Conservation (phyloP, 176 grass and related monocot genomes). For the Tillandsia fasciculata region DNA sequence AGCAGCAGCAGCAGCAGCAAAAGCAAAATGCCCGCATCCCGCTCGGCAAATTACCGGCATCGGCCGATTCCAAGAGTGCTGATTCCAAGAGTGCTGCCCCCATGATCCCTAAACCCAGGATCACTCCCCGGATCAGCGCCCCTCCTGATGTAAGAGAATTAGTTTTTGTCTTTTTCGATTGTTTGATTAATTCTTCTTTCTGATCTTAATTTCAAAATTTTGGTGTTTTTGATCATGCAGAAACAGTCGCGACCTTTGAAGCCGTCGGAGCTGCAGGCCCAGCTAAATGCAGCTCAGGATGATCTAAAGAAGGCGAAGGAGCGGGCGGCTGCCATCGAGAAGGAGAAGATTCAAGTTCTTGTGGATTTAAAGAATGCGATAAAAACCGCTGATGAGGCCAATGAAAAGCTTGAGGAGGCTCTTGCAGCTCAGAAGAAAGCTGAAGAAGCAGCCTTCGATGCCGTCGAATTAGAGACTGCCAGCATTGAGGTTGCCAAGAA, state of each 20-base stretch:
- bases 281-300: constrained; percentile 34
- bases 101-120: constrained; percentile 36
- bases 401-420: constrained; percentile 44
- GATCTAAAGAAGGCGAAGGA: constrained; percentile 54
- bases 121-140: constrained; percentile 15
- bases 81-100: constrained; percentile 30
- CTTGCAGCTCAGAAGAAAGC: constrained; percentile 34
- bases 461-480: constrained; percentile 54
- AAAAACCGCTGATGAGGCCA: constrained; percentile 30
- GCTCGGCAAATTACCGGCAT: constrained; percentile 36
- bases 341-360: constrained; percentile 33
- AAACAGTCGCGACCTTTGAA: constrained; percentile 31
- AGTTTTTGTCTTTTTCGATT: not conserved
- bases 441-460: constrained; percentile 61
- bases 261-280: constrained; percentile 48
- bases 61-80: constrained; percentile 34
- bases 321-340: constrained; percentile 35
- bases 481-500: constrained; percentile 30
- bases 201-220: not conserved
- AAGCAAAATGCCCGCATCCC: constrained; percentile 22
- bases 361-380: constrained; percentile 38
- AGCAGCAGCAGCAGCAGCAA: not conserved
- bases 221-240: constrained; percentile 29
- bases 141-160: constrained; percentile 24
- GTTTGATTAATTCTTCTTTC: not conserved